Conservation (phyloP, 371 early-diverging fungal species). For the Rhizopus arrhizus region DNA sequence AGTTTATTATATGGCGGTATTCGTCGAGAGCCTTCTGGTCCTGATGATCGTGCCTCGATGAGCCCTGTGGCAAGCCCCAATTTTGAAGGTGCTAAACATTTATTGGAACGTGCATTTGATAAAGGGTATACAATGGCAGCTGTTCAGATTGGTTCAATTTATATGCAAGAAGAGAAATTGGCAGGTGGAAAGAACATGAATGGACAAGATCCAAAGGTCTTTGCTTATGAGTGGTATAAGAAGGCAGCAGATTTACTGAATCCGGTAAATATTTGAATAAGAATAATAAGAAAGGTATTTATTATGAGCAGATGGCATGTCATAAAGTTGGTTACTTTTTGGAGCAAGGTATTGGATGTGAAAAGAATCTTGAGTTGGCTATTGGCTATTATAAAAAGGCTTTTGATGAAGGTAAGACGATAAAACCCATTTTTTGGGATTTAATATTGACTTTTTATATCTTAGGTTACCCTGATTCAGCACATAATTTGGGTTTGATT, state of each 20-base stretch:
- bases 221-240: slow-evolving; percentile 54
- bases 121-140: slow-evolving; percentile 62
- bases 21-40: slow-evolving; percentile 45
- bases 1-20: slow-evolving; percentile 62
- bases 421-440: not conserved
- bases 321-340: slow-evolving; percentile 61
- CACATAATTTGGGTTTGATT: slow-evolving; percentile 62
- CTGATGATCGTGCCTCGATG: slow-evolving; percentile 45
- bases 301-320: slow-evolving; percentile 54
- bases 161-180: slow-evolving; percentile 57
- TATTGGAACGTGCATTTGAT: slow-evolving; percentile 57
- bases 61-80: slow-evolving; percentile 61
- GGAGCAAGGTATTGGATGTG: slow-evolving; percentile 52
- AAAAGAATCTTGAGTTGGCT: slow-evolving; percentile 45
- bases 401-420: slow-evolving; percentile 51
- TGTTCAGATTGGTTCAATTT: slow-evolving; percentile 61
- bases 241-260: slow-evolving; percentile 58
- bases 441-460: not conserved
- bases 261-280: slow-evolving; percentile 41
- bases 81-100: slow-evolving; percentile 57
- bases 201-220: slow-evolving; percentile 53
- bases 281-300: not conserved
- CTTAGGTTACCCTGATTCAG: slow-evolving; percentile 62
- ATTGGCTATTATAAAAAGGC: slow-evolving; percentile 56
- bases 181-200: slow-evolving; percentile 56